A percentile compares a stretch with the other conserved stretches of the same genome.
phyloP scores from a whole-genome alignment of 2,329 filamentous ascomycete species.

The Fusarium citri region DNA sequence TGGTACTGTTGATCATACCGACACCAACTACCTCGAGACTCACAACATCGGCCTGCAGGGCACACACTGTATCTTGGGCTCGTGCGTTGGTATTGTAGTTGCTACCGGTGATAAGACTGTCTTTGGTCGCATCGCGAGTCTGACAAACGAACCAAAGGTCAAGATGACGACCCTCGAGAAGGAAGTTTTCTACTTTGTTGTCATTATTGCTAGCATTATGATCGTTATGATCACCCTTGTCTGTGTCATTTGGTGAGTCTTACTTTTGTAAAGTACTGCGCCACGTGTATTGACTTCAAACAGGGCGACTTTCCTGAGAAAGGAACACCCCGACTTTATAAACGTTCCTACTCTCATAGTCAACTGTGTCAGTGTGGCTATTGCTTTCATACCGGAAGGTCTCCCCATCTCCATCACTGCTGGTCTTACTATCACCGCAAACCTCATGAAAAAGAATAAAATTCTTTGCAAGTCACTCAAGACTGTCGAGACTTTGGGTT shows the following conservation, averaged over 20 bases:
- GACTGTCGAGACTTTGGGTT: constrained; percentile 80
- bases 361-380: constrained; percentile 76
- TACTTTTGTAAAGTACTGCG: too few species aligned
- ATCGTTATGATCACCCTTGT: constrained; percentile 73
- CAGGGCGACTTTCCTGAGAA: constrained; percentile 77
- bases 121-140: constrained; percentile 79
- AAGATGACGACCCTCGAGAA: constrained; percentile 77
- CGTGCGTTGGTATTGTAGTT: constrained; percentile 75
- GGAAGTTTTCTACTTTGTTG: constrained; percentile 79
- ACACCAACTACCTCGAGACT: constrained; percentile 63
- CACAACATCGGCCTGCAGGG: constrained; percentile 81
- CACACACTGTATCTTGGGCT: constrained; percentile 79
- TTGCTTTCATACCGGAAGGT: constrained; percentile 82
- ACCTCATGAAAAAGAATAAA: constrained; percentile 80
- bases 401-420: constrained; percentile 76
- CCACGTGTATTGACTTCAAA: rapidly evolving
- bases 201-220: constrained; percentile 77
- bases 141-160: constrained; percentile 76
- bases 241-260: constrained; percentile 61
- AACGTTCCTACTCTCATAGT: constrained; percentile 78
- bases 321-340: constrained; percentile 75
- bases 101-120: constrained; percentile 79
- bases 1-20: constrained; percentile 1
- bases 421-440: constrained; percentile 79
- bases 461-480: constrained; percentile 84